Evolutionary conservation across 2,329 filamentous ascomycete species (phyloP).

Genomic region (Aspergillus persii): DNA sequence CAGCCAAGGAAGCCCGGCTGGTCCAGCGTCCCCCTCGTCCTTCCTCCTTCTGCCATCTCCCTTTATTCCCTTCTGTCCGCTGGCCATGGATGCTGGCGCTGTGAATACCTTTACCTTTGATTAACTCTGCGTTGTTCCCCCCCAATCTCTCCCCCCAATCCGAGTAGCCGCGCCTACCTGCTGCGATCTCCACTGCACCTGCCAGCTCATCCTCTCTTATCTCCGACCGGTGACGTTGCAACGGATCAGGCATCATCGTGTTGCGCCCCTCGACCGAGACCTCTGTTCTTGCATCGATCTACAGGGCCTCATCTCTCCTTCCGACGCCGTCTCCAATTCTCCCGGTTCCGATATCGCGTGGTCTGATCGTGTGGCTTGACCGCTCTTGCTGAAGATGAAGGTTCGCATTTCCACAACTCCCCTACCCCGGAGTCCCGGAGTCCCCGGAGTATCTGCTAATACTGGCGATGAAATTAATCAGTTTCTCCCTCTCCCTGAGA

Average conservation of each 20-base stretch:
- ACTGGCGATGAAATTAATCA: constrained; percentile 42
- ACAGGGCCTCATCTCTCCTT: neutral
- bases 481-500: constrained; percentile 88
- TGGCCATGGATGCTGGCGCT: constrained; percentile 16
- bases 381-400: constrained; percentile 18
- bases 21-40: constrained; percentile 9
- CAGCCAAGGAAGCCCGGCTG: no score
- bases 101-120: constrained; percentile 1
- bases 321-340: neutral
- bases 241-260: constrained; percentile 17
- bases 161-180: constrained; percentile 7
- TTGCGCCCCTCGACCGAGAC: neutral
- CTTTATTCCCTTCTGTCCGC: constrained; percentile 11
- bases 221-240: constrained; percentile 38
- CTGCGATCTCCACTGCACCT: constrained; percentile 8
- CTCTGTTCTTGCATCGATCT: neutral
- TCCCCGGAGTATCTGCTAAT: neutral
- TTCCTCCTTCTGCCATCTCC: constrained; percentile 7
- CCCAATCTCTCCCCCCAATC: constrained; percentile 8
- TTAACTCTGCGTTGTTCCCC: constrained; percentile 9
- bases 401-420: constrained; percentile 5
- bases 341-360: neutral
- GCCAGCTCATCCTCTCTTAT: constrained; percentile 34
- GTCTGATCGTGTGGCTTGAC: constrained; percentile 7
- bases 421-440: neutral